Conservation (phyloP, 1,139 yeast genomes). For the Blastobotrys proliferans region DNA sequence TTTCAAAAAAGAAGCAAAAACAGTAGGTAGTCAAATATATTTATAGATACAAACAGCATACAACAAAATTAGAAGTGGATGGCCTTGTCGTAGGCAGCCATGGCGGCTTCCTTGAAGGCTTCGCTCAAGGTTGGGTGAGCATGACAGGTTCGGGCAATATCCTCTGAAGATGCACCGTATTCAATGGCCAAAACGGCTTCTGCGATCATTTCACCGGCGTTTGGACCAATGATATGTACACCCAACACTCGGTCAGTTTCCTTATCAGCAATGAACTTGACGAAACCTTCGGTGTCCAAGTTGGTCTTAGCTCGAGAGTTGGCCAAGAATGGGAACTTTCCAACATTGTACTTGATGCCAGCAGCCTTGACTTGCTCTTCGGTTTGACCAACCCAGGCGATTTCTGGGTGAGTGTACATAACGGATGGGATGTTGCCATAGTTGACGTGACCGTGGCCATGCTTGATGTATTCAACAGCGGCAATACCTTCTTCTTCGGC, state of each 20-base stretch:
- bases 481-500: constrained; percentile 99
- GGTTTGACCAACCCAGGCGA: constrained; percentile 97
- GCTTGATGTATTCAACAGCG: constrained; percentile 90
- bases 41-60: neutral
- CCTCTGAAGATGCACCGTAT: constrained; percentile 98
- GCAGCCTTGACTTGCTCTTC: constrained; percentile 95
- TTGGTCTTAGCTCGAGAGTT: constrained; percentile 99
- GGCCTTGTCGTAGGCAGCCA: constrained; percentile 87
- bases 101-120: constrained; percentile 97
- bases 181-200: constrained; percentile 97
- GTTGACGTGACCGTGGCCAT: constrained; percentile 97
- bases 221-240: constrained; percentile 95
- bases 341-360: constrained; percentile 87
- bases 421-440: constrained; percentile 97
- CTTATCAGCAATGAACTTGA: constrained; percentile 91
- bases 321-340: constrained; percentile 98
- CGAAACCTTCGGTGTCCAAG: constrained; percentile 95
- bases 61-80: constrained; percentile 57
- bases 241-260: constrained; percentile 97
- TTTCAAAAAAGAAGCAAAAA: neutral
- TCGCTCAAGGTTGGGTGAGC: constrained; percentile 98
- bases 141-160: constrained; percentile 94
- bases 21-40: neutral
- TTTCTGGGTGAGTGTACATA: constrained; percentile 99
- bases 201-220: constrained; percentile 99